Evolutionary conservation across 495 filamentous ascomycete species (phyloP), one percentile per base, ranked within the genome.

Genomic region (Penicillium simplicissimum): DNA sequence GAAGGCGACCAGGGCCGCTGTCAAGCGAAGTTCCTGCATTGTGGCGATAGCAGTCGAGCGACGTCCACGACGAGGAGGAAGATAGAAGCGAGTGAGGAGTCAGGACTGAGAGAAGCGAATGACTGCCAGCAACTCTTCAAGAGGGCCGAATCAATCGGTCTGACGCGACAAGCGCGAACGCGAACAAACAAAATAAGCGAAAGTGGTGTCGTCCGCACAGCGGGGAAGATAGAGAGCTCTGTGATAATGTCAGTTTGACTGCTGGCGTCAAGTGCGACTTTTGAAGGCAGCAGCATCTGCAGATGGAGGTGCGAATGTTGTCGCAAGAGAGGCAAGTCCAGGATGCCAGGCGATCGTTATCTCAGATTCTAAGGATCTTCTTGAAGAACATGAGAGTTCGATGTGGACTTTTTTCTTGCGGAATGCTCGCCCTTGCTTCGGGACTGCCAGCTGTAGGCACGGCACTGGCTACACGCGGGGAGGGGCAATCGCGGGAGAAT

Each of bases 391-490:
- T 42, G 52, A 47, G 7, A 60, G 58, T 63, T 69, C 52, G n/a
- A 57, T 47, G 53, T 58, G 58, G 66, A 57, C 33, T 52, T 63
- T 61, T 54, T 62, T 64, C 40, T 59, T 40, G 14, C 0, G 45
- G 62, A 62, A 67, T 63, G 62, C 55, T 35, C 64, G 19, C 69
- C 69, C 69, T 71, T 71, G 69, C 69, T 40, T 66, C 57, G 37
- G 53, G n/a, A 14, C 36, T 40, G 33, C n/a, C 61, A 62, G 55
- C 52, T 55, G 42, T 64, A 43, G 47, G 57, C 28, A 45, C 19
- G 10, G 42, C 17, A 35, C 19, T 25, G 40, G 31, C 49, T 19
- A 28, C 36, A 52, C 15, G 60, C 58, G 51, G 45, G 58, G 37
- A 52, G 14, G 33, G 8, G 55, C 28, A 35, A 38, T 45, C 17